Evolutionary conservation across 2,329 filamentous ascomycete genomes (phyloP), one percentile per base, ranked within the genome.

Genomic region (Drechslerella coelobrocha): DNA sequence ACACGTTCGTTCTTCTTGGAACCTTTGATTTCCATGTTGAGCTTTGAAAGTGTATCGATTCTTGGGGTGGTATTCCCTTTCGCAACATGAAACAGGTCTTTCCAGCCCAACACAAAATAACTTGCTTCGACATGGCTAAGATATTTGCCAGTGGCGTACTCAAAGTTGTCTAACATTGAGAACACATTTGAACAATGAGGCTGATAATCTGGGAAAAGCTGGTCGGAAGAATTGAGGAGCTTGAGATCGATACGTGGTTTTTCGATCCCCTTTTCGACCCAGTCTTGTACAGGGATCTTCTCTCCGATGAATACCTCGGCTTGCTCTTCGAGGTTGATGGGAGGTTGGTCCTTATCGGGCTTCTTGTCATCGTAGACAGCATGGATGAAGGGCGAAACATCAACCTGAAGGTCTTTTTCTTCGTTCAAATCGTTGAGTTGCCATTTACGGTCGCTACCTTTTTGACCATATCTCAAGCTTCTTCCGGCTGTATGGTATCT

Each of bases 131-230:
- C 80, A 0, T 60, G 8, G 0, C 66, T 21, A 0, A 80, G 72
- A 10, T 75, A 47, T 0, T 57, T 47, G 5, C n/a, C 24, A 1
- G 27, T 21, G 3, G 61, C 55, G 54, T 80, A 81, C 6, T 75
- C 53, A 21, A 82, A 80, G 31, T 78, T 78, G 69, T 82, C 81
- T 2, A 81, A 23, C 5, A 79, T 78, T 59, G 75, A 77, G 59
- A 82, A 81, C 7, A 81, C 80, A 60, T 81, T 81, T 9, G 74
- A 47, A 72, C 79, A 78, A 69, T 82, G 81, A n/a, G 74, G 73
- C 56, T 80, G 79, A 61, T 76, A 81, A 73, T 82, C 81, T 0
- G 79, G 73, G 68, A 82, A 81, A 0, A 81, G 76, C 43, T 76
- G 77, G 59, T 81, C 81, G 6, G 73, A 72, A 8, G 54, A 51